A percentile compares a stretch with the other conserved stretches of the same genome.
Evolutionary conservation across 768 basidiomycete genomes (phyloP).

Genomic region (Pholiota conissans): DNA sequence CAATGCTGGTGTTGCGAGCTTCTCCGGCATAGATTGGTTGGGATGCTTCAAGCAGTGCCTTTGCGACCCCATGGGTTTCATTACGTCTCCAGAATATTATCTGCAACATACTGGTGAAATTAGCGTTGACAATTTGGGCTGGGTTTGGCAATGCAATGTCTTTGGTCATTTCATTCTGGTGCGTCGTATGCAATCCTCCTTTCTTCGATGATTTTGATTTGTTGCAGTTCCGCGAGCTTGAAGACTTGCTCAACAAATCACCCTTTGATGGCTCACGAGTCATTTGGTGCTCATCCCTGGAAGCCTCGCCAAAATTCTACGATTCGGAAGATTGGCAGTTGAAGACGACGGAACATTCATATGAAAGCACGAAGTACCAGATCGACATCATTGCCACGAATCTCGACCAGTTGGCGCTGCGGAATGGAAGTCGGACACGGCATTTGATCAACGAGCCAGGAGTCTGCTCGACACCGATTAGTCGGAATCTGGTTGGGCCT

Average conservation of each 20-base stretch:
- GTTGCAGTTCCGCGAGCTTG: conserved; percentile 60
- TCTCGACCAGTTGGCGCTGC: conserved; percentile 48
- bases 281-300: conserved; percentile 79
- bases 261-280: conserved; percentile 53
- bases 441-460: conserved; percentile 74
- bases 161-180: conserved; percentile 83
- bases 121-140: conserved; percentile 72
- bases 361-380: conserved; percentile 76
- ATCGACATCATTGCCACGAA: conserved; percentile 63
- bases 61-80: conserved; percentile 39
- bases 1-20: conserved; percentile 76
- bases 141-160: conserved; percentile 83
- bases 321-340: conserved; percentile 75
- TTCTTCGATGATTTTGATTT: background rate
- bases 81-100: conserved; percentile 59
- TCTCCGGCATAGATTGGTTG: conserved; percentile 52
- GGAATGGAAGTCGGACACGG: conserved; percentile 33
- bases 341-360: conserved; percentile 57
- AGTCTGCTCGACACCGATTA: conserved; percentile 65
- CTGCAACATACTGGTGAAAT: conserved; percentile 57
- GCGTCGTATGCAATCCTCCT: conserved; percentile 24
- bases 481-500: conserved; percentile 42
- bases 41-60: conserved; percentile 47
- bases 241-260: conserved; percentile 50
- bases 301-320: conserved; percentile 54